Percentiles rank a stretch among this genome's conserved stretches.
These are phyloP conservation scores for Magnusiomyces suaveolens DNA, from an alignment of 1,139 yeast genomes.

Conservation along the genomic window DNA sequence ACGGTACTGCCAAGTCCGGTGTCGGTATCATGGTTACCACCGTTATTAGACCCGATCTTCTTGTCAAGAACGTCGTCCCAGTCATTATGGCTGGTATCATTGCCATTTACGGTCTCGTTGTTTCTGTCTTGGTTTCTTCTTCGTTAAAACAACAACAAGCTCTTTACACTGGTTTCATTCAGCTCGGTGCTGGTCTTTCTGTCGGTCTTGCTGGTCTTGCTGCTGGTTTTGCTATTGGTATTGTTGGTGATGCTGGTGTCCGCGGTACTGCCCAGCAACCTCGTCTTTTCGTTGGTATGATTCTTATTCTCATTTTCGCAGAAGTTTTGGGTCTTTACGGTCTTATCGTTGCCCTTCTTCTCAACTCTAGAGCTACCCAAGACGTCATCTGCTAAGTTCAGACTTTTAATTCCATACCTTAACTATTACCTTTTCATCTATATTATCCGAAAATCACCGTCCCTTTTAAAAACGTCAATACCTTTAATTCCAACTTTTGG, in stretches of 20 bases:
- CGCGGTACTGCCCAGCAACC: conserved; percentile 96
- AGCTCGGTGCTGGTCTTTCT: conserved; percentile 86
- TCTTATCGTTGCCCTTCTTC: conserved; percentile 81
- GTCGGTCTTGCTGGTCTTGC: conserved; percentile 96
- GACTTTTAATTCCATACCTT: too few species aligned
- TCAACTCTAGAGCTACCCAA: conserved; percentile 92
- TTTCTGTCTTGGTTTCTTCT: conserved; percentile 91
- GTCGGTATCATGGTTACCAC: conserved; percentile 98
- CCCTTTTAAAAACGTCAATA: neutral
- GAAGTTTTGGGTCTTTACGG: conserved; percentile 97
- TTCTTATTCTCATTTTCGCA: conserved; percentile 91
- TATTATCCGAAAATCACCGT: neutral
- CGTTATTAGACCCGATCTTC: conserved; percentile 83
- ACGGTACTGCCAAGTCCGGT: conserved; percentile 97
- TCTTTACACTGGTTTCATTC: conserved; percentile 92
- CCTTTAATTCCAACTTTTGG: too few species aligned
- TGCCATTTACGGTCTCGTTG: conserved; percentile 93
- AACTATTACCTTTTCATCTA: neutral
- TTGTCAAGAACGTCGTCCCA: conserved; percentile 44
- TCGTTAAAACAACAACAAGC: conserved; percentile 77
- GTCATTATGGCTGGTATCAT: conserved; percentile 98
- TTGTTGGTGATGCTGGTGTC: conserved; percentile 98
- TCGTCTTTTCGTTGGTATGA: conserved; percentile 75
- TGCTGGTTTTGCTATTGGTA: conserved; percentile 96
- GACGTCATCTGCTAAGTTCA: conserved; percentile 62